Evolutionary conservation across 1,139 yeast species (phyloP).

Genomic region (Pneumocystis canis): DNA sequence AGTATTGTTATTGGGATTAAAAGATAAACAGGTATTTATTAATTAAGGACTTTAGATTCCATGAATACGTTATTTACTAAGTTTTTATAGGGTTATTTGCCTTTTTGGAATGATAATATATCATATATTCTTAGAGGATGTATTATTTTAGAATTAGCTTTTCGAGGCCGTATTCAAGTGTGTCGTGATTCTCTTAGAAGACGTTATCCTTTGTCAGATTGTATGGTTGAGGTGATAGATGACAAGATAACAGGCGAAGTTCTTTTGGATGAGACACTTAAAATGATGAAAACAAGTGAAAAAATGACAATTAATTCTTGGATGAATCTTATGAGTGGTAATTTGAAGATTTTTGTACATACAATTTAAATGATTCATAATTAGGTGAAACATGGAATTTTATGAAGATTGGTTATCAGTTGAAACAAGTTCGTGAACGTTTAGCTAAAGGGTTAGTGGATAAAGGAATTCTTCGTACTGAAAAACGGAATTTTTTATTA

Average conservation of each 20-base stretch:
- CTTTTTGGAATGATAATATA: constrained; percentile 96
- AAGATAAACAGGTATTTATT: constrained; percentile 51
- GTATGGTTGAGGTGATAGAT: constrained; percentile 76
- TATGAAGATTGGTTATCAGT: constrained; percentile 83
- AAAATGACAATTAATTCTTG: constrained; percentile 74
- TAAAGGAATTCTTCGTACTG: constrained; percentile 93
- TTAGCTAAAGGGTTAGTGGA: constrained; percentile 94
- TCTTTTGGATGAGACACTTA: constrained; percentile 79
- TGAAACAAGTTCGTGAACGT: constrained; percentile 93
- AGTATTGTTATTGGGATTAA: constrained; percentile 77
- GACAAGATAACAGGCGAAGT: constrained; percentile 88
- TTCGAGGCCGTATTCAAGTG: constrained; percentile 75
- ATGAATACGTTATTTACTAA: neutral
- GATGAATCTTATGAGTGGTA: constrained; percentile 82
- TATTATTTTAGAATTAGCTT: constrained; percentile 77
- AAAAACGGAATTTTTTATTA: constrained; percentile 79
- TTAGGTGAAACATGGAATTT: constrained; percentile 82
- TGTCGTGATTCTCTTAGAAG: constrained; percentile 89
- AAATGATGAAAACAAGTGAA: constrained; percentile 74
- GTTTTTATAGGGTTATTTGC: constrained; percentile 51
- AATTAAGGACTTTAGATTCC: neutral
- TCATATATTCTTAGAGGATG: constrained; percentile 94
- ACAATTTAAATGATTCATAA: neutral
- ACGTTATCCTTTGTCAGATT: constrained; percentile 72
- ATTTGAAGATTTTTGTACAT: neutral